A percentile compares a stretch with the other conserved stretches of the same genome.
Evolutionary conservation across 148 eudicot genomes (phyloP).

Genomic region (Rhododendron simsii): DNA sequence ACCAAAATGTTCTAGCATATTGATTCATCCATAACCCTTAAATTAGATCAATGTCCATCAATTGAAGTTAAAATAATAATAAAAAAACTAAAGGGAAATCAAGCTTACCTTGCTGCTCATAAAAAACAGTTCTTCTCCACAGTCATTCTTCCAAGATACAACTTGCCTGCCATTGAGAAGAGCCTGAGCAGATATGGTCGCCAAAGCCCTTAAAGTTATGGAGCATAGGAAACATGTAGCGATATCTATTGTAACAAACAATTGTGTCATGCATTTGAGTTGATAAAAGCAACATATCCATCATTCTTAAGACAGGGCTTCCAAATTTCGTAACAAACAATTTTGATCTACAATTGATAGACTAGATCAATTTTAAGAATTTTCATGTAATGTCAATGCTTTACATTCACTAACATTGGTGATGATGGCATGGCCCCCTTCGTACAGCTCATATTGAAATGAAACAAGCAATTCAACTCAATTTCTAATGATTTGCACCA

Average conservation of each 20-base stretch:
- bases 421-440: not conserved
- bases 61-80: too few species aligned
- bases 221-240: not conserved
- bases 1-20: not conserved
- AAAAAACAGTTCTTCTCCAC: conserved; percentile 32
- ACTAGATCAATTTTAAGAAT: not conserved
- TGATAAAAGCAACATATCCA: not conserved
- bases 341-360: not conserved
- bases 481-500: not conserved
- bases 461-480: not conserved
- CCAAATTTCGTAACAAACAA: not conserved
- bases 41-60: not conserved
- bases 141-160: conserved; percentile 35
- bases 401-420: not conserved
- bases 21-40: not conserved
- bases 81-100: not conserved
- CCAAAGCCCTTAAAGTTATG: not conserved
- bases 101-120: conserved; percentile 29
- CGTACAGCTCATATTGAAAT: not conserved
- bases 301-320: not conserved
- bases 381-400: not conserved
- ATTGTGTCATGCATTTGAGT: not conserved
- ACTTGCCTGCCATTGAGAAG: conserved; percentile 29
- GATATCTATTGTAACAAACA: not conserved
- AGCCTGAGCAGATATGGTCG: conserved; percentile 12